Evolutionary conservation across 2,329 filamentous ascomycete genomes (phyloP).

Genomic region (Xylogone sp.): DNA sequence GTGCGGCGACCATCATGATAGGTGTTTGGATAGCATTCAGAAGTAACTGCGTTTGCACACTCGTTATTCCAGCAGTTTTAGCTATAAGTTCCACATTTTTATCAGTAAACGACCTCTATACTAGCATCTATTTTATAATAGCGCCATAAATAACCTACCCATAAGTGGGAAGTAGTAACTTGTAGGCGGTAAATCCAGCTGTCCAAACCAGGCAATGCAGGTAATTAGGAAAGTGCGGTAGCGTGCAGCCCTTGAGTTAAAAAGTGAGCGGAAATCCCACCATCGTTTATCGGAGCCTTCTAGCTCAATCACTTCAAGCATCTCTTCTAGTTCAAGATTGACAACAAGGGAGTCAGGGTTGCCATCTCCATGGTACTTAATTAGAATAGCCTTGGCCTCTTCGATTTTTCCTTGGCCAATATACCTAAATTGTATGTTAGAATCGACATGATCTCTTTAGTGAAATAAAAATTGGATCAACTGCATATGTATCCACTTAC

Average conservation of each 20-base stretch:
- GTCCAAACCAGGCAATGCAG: conserved; percentile 49
- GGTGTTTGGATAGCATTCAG: conserved; percentile 29
- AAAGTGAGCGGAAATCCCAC: conserved; percentile 55
- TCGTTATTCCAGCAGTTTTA: conserved; percentile 18
- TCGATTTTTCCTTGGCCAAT: conserved; percentile 52
- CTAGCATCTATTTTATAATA: neutral
- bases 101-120: neutral
- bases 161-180: neutral
- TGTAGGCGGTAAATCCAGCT: conserved; percentile 15
- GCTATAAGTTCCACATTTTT: neutral
- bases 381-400: conserved; percentile 51
- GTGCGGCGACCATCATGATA: conserved; percentile 33
- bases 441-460: conserved; percentile 54
- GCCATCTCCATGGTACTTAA: conserved; percentile 55
- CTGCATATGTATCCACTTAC: conserved; percentile 11
- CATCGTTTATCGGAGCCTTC: conserved; percentile 52
- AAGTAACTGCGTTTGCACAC: conserved; percentile 25
- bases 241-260: conserved; percentile 42
- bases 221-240: conserved; percentile 48
- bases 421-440: conserved; percentile 40
- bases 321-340: conserved; percentile 53
- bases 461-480: conserved; percentile 42
- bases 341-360: conserved; percentile 48
- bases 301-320: conserved; percentile 45
- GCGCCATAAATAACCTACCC: neutral